Base-by-base conservation (phyloP, 2,329 filamentous ascomycete species). In the Colletotrichum chrysophilum region DNA sequence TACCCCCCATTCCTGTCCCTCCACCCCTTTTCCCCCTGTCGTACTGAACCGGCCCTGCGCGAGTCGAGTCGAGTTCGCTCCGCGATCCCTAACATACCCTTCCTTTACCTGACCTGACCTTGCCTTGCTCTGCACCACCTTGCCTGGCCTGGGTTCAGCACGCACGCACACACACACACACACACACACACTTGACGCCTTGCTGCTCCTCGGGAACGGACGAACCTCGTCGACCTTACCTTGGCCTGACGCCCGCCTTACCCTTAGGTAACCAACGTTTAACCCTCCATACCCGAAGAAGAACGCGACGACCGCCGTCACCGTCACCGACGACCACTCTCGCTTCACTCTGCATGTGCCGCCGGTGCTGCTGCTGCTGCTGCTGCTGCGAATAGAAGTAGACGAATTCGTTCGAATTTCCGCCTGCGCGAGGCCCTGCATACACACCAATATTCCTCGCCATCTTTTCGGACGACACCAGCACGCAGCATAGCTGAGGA, bases 51-150 rank as follows among this genome's bases (percentile, higher is more conserved):
- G 34, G 60, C 48, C 60, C 71, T 74, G 56, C 56, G 30, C 61
- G 67, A 70, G 56, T 71, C 69, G 62, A 75, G 69, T 68, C 67
- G 43, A 64, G 71, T 21, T 52, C 56, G 69, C 64, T 32, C 61
- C 56, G 69, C 64, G 55, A 72, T 64, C 70, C 69, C 69, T 75
- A 32, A 75, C 72, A 75, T 75, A 66, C 72, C 72, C 68, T 43
- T 60, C 38, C 38, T 48, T 48, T n/a, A 56, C 36, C 68, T 66
- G 60, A 21, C 28, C 52, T 60, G 67, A 52, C 67, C 38, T 43
- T 66, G 60, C 55, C 38, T 43, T 61, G 60, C 55, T 52, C 60
- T 52, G 32, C 55, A 24, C 38, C 38, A 21, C 70, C 36, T 48
- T 24, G 43, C 70, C 36, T 48, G 38, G 43, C 70, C 55, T 72